Evolutionary conservation across 2,329 filamentous ascomycete genomes (phyloP), one percentile per base, ranked within the genome.

Genomic region (Bipolaris sorokiniana): DNA sequence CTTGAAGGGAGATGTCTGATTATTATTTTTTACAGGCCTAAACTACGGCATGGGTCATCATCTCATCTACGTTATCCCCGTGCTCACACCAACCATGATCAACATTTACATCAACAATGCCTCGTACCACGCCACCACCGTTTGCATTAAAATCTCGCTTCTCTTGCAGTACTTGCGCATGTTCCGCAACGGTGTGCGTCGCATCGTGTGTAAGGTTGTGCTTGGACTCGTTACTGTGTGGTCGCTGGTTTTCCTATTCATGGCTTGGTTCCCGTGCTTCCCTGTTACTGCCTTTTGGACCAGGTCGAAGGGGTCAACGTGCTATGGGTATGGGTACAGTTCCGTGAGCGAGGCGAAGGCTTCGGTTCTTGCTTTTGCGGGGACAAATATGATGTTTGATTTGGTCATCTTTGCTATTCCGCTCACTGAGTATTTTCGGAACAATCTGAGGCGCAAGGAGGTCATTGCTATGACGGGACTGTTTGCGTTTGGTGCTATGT

Each of bases 131-230:
- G 68, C 64, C 7, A 71, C 69, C 1, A 68, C 73, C 2, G 64
- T 62, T 7, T 51, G 71, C 26, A 70, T 76, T 54, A 77, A 77
- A 48, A 34, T 76, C 18, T 74, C 74, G 2, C 59, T 77, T 10
- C 65, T 77, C 2, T 58, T 69, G 26, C 74, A 76, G 46, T 77
- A 76, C 47, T 60, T 75, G 9, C 63, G 73, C 22, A 41, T 76
- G 1, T 76, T 75, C 54, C 62, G 51, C 3, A 48, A 62, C n/a
- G 67, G 66, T 2, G 36, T 31, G 2, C 59, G 64, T 15, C 69
- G 67, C 23, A 62, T 31, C 7, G 34, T 65, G 15, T 65, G 59
- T 33, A 42, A 63, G 9, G 44, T 58, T 1, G 47, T 73, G 0
- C 38, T 71, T 10, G 53, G 37, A 2, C 0, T 69, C 2, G 63